A percentile compares a stretch with the other conserved stretches of the same genome.
Conservation (phyloP, 352 stramenopile species). For the Phytophthora syringae region DNA sequence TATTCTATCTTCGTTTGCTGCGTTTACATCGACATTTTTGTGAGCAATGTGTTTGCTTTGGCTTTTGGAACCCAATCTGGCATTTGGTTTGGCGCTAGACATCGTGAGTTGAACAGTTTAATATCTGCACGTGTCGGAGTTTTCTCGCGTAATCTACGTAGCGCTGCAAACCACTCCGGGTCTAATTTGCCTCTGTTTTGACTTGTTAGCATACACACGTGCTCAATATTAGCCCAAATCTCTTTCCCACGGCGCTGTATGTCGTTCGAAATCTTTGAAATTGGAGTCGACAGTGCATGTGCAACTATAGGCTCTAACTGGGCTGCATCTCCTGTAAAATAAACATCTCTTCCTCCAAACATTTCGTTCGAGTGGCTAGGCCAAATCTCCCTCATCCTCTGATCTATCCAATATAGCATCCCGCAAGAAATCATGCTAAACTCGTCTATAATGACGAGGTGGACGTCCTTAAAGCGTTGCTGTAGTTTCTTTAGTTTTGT, state of each 20-base stretch:
- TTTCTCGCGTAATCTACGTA: background rate
- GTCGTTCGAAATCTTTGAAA: background rate
- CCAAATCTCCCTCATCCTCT: no score
- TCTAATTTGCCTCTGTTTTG: conserved; percentile 3
- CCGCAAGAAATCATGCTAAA: conserved; percentile 1
- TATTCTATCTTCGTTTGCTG: background rate
- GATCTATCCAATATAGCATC: no score
- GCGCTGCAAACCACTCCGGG: conserved; percentile 4
- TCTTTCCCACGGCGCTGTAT: background rate
- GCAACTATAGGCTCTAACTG: conserved; percentile 9
- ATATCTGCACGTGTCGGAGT: background rate
- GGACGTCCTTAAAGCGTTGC: conserved; percentile 4
- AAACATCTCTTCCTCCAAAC: no score
- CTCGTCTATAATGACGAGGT: conserved; percentile 14
- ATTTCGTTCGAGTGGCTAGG: no score
- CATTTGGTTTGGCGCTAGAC: background rate
- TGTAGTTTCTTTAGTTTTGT: background rate
- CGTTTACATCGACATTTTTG: no score
- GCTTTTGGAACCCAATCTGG: background rate
- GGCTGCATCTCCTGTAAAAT: conserved; percentile 7
- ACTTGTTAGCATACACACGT: background rate
- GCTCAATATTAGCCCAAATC: background rate
- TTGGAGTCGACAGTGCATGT: conserved; percentile 1
- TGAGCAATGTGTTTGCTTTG: no score
- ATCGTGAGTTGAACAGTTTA: conserved; percentile 1